Conservation (phyloP, 1,139 yeast genomes). For the Suhomyces panamericanus region DNA sequence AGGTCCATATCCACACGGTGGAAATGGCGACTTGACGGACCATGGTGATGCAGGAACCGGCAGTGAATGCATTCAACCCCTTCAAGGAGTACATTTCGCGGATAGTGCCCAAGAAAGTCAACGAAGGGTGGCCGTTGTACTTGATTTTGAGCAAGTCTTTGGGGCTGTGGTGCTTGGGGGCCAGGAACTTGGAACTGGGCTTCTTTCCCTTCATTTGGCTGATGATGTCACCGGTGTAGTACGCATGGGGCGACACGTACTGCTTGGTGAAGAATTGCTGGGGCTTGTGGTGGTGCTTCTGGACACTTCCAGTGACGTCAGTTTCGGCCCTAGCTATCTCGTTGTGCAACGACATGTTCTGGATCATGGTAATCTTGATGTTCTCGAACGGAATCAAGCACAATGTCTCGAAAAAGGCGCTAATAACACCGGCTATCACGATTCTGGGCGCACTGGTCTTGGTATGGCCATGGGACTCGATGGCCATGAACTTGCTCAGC, state of each 20-base stretch:
- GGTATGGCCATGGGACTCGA: conserved; percentile 40
- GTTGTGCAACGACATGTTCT: conserved; percentile 48
- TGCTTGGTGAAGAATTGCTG: conserved; percentile 32
- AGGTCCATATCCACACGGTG: conserved; percentile 80
- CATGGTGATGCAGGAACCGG: conserved; percentile 80
- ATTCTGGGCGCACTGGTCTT: conserved; percentile 69
- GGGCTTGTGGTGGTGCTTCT: conserved; percentile 26
- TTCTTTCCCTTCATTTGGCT: conserved; percentile 30
- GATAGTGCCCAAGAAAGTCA: conserved; percentile 52
- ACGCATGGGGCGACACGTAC: conserved; percentile 48
- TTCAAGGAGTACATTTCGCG: conserved; percentile 71
- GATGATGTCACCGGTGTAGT: conserved; percentile 38
- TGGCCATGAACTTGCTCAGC: conserved; percentile 74
- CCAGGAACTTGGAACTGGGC: conserved; percentile 26
- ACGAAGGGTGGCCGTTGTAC: conserved; percentile 56
- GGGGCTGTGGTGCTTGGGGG: conserved; percentile 17
- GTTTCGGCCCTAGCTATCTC: conserved; percentile 30
- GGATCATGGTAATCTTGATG: conserved; percentile 83
- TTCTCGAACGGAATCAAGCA: conserved; percentile 91
- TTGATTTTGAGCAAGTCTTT: conserved; percentile 33
- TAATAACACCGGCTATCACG: conserved; percentile 81
- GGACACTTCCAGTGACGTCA: conserved; percentile 31
- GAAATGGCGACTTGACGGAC: conserved; percentile 78
- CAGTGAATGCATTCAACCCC: conserved; percentile 76
- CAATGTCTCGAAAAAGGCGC: conserved; percentile 79